phyloP scores from a whole-genome alignment of 164 flowering plant genomes.

The Malania oleifera region DNA sequence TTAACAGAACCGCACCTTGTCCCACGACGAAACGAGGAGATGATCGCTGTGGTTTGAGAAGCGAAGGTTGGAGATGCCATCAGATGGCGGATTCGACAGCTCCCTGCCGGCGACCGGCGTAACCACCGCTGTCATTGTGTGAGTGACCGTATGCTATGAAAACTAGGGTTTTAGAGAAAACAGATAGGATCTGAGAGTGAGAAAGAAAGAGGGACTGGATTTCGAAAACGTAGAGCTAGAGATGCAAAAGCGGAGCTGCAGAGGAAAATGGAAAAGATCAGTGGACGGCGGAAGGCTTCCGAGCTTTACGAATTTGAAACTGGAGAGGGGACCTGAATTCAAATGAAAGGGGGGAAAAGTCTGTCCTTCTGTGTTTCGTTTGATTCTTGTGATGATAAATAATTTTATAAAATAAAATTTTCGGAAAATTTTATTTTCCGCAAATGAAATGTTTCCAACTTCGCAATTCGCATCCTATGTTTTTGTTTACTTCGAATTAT shows the following conservation, averaged over 20 bases:
- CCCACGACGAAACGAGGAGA: constrained; percentile 98
- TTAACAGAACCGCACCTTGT: constrained; percentile 46
- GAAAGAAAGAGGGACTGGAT: constrained; percentile 19
- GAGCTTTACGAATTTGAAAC: no score
- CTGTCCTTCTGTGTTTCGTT: no score
- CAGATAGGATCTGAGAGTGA: constrained; percentile 10
- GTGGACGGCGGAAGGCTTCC: neutral
- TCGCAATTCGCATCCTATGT: no score
- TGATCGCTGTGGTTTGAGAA: constrained; percentile 94
- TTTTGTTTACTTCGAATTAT: no score
- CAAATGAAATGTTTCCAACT: no score
- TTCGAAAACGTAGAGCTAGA: constrained; percentile 12
- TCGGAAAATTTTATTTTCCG: no score
- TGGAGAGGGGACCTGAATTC: no score
- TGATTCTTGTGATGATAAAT: no score
- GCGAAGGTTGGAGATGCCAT: constrained; percentile 88
- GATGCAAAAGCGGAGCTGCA: neutral
- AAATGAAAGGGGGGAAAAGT: no score
- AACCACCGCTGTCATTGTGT: constrained; percentile 37
- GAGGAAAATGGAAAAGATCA: neutral
- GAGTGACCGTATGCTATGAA: constrained; percentile 4
- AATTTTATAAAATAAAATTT: no score
- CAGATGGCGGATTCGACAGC: constrained; percentile 79
- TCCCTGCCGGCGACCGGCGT: constrained; percentile 69
- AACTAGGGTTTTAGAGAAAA: constrained; percentile 8